Percentiles rank a stretch among this genome's conserved stretches.
These are phyloP conservation scores for Cymbopogon flexuosus DNA, from an alignment of 202 grass and related monocot genomes.

Conservation along the genomic window DNA sequence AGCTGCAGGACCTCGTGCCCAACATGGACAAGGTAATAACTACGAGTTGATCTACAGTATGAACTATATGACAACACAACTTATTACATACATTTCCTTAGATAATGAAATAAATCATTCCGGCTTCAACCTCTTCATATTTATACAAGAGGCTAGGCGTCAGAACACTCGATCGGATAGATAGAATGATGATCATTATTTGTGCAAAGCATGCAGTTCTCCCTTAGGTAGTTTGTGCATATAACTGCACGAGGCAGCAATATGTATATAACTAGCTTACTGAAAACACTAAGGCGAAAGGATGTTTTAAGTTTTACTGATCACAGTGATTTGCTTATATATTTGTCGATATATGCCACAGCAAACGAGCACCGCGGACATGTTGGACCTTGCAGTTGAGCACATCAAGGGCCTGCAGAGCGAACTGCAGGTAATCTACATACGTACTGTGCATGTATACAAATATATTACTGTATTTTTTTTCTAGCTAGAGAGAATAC, in stretches of 20 bases:
- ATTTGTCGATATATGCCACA: slow-evolving; percentile 9
- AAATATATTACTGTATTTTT: not conserved
- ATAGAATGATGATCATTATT: not conserved
- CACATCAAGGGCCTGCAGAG: slow-evolving; percentile 78
- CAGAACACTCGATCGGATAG: not conserved
- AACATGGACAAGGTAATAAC: slow-evolving; percentile 78
- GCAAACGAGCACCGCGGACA: slow-evolving; percentile 90
- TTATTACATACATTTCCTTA: not conserved
- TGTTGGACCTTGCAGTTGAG: slow-evolving; percentile 87
- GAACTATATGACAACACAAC: not conserved
- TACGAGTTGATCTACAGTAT: not conserved
- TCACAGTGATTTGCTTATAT: not conserved
- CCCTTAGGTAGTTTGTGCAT: not conserved
- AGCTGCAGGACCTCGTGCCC: slow-evolving; percentile 76
- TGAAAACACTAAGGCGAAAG: not conserved
- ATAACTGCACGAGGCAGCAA: not conserved
- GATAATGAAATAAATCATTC: no score
- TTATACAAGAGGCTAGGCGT: no score
- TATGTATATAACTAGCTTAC: not conserved
- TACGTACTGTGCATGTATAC: not conserved
- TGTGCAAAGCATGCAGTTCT: not conserved
- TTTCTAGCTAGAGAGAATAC: not conserved
- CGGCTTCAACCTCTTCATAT: no score
- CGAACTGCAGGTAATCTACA: slow-evolving; percentile 51
- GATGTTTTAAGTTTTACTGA: not conserved